A percentile compares a stretch with the other conserved stretches of the same genome.
phyloP scores from a whole-genome alignment of 139 green algal species.

The Micractinium conductrix region DNA sequence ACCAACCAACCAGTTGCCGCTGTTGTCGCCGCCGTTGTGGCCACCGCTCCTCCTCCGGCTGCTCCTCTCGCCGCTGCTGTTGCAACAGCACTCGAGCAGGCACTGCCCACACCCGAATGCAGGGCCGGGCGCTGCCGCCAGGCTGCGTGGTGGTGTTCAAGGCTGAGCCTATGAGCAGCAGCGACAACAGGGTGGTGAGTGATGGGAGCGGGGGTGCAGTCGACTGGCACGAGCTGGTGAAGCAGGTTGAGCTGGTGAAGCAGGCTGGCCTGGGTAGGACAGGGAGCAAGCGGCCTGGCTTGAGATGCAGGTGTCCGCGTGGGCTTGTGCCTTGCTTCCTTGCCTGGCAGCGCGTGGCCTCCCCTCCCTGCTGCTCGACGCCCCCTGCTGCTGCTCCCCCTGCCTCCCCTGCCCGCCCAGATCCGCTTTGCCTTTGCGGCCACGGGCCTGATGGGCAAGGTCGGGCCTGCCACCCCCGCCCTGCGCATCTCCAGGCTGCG shows the following conservation, averaged over 20 bases:
- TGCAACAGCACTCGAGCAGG: no score
- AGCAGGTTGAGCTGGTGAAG: no score
- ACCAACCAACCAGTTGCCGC: not conserved
- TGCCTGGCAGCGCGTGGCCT: no score
- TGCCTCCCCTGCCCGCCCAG: not conserved
- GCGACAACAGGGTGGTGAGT: constrained; percentile 10
- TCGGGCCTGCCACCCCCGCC: constrained; percentile 23
- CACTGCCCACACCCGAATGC: no score
- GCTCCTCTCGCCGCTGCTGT: no score
- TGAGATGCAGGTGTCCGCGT: no score
- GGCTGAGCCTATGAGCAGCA: not conserved
- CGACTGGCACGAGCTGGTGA: no score
- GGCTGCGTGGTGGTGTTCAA: constrained; percentile 18
- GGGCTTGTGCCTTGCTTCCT: no score
- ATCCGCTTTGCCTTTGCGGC: constrained; percentile 14
- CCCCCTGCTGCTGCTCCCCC: not conserved
- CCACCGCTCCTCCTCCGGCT: not conserved
- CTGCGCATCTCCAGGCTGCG: not conserved
- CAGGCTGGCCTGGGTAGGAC: no score
- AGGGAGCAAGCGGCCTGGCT: no score
- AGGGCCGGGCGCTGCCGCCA: constrained; percentile 13
- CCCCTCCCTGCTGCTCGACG: no score
- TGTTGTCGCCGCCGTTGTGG: no score
- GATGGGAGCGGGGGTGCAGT: not conserved
- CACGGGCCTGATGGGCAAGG: not conserved